Conservation (phyloP, 1,284 basidiomycete genomes). For the Cystobasidium sp. region DNA sequence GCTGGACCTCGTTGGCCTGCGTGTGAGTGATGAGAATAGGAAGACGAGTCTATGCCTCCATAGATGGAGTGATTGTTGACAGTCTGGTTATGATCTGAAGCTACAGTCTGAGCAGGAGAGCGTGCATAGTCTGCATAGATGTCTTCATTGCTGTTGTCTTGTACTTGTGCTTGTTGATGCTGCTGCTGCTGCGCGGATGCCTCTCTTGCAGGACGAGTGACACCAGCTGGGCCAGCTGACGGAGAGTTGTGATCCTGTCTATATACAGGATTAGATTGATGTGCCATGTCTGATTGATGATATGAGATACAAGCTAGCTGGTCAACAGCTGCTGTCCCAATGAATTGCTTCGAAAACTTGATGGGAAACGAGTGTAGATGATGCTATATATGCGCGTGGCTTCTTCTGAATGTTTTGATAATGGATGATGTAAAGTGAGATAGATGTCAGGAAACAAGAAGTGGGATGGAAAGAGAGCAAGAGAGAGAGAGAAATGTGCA, state of each 20-base stretch:
- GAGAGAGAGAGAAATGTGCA: not conserved
- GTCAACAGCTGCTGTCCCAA: not conserved
- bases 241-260: slow-evolving; percentile 1
- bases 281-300: not conserved
- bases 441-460: too few relatives aligned
- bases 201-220: not conserved
- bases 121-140: slow-evolving; percentile 28
- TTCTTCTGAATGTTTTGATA: not conserved
- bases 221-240: not conserved
- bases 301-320: not conserved
- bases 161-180: not conserved
- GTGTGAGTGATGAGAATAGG: slow-evolving; percentile 17
- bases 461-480: not conserved
- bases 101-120: not conserved
- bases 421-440: not conserved
- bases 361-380: not conserved
- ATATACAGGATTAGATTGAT: slow-evolving; percentile 2
- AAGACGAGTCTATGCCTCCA: slow-evolving; percentile 17
- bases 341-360: not conserved
- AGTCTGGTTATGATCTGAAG: not conserved
- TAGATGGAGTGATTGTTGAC: slow-evolving; percentile 13
- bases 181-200: not conserved
- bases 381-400: not conserved
- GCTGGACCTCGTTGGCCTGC: slow-evolving; percentile 6
- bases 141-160: not conserved